Conservation (phyloP, 2,329 filamentous ascomycete species). For the Microsporum audouinii region DNA sequence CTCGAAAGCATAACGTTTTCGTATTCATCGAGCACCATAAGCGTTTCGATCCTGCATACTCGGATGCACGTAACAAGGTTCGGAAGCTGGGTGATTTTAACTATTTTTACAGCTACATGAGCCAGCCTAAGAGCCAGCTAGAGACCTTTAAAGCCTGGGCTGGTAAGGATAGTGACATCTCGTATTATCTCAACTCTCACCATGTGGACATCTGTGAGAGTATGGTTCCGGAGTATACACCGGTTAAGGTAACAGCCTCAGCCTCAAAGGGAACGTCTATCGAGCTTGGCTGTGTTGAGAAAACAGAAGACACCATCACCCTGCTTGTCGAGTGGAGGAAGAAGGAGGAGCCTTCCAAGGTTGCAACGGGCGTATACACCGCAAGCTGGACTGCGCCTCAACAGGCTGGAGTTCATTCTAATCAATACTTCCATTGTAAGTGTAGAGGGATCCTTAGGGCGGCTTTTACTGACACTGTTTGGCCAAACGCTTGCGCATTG, state of each 20-base stretch:
- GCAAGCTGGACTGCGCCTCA: conserved; percentile 91
- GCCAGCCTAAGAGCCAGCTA: conserved; percentile 78
- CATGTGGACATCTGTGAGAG: conserved; percentile 88
- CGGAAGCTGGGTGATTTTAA: conserved; percentile 81
- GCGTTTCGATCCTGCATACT: conserved; percentile 85
- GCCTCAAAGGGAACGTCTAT: conserved; percentile 71
- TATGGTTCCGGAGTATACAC: conserved; percentile 74
- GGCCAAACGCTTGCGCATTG: not conserved
- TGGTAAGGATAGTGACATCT: conserved; percentile 82
- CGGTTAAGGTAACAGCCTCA: conserved; percentile 66
- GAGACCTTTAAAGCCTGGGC: conserved; percentile 95
- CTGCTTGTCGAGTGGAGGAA: conserved; percentile 80
- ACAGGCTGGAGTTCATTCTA: conserved; percentile 86
- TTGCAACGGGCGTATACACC: conserved; percentile 81
- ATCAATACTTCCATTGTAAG: conserved; percentile 83
- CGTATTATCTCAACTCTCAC: conserved; percentile 91
- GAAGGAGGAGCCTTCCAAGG: conserved; percentile 54
- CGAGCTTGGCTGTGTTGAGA: conserved; percentile 62
- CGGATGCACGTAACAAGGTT: conserved; percentile 70
- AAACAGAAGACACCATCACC: conserved; percentile 88
- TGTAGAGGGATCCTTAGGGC: not conserved
- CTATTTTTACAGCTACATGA: conserved; percentile 98
- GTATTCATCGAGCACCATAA: conserved; percentile 96
- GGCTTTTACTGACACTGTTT: not conserved
- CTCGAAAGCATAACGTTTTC: conserved; percentile 65